Evolutionary conservation across 2,329 filamentous ascomycete genomes (phyloP).

Genomic region (Penicillium sp.): DNA sequence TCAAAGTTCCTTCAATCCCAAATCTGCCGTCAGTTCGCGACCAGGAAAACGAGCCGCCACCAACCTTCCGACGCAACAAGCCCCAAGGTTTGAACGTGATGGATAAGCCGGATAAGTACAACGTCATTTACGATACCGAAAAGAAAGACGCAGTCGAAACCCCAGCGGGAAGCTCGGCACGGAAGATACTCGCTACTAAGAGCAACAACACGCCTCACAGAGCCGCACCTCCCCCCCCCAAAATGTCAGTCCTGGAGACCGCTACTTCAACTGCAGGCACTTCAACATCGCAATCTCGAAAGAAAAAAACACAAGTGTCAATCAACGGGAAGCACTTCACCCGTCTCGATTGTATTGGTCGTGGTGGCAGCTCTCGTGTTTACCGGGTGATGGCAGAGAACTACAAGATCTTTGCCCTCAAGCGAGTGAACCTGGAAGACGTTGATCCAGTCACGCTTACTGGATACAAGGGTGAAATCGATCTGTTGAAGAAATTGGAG

Average conservation of each 20-base stretch:
- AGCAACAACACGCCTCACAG: constrained; percentile 74
- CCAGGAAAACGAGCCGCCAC: constrained; percentile 80
- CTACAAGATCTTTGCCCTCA: constrained; percentile 90
- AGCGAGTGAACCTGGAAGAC: constrained; percentile 87
- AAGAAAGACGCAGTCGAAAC: constrained; percentile 47
- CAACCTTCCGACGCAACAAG: constrained; percentile 67
- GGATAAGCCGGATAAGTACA: constrained; percentile 60
- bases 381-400: constrained; percentile 98
- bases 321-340: constrained; percentile 93
- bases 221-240: constrained; percentile 80
- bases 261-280: constrained; percentile 83
- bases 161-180: constrained; percentile 47
- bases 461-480: constrained; percentile 94
- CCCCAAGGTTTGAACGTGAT: constrained; percentile 56
- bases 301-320: constrained; percentile 78
- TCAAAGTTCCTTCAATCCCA: constrained; percentile 59
- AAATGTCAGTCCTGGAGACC: constrained; percentile 94
- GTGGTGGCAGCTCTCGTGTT: constrained; percentile 90
- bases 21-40: constrained; percentile 67
- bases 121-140: constrained; percentile 52
- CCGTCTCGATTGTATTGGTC: constrained; percentile 83
- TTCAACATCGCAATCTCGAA: constrained; percentile 69
- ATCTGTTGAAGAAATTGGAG: constrained; percentile 77
- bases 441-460: constrained; percentile 80
- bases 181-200: constrained; percentile 53